Percentiles rank a stretch among this genome's conserved stretches.
Evolutionary conservation across 2,329 filamentous ascomycete species (phyloP).

Genomic region (Alternaria arbusti): DNA sequence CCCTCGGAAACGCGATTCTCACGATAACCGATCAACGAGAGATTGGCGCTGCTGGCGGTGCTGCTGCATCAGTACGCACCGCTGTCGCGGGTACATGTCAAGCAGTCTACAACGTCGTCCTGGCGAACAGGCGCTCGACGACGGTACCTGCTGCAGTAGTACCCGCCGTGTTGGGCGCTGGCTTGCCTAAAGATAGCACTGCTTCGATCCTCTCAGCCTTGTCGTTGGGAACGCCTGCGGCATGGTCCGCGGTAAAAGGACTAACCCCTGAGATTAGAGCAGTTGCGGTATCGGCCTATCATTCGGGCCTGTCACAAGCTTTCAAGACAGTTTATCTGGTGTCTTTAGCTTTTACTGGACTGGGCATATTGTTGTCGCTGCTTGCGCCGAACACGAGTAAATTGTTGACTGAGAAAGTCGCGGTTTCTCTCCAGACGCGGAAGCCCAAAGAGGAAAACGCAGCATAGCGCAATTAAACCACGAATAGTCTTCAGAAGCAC

Average conservation of each 20-base stretch:
- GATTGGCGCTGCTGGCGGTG: conserved; percentile 2
- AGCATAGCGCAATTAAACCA: background rate
- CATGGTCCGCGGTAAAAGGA: background rate
- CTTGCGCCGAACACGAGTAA: background rate
- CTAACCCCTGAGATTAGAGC: background rate
- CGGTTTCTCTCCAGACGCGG: background rate
- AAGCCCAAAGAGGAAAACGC: background rate
- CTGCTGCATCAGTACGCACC: conserved; percentile 1
- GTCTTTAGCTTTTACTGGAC: background rate
- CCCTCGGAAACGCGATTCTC: background rate
- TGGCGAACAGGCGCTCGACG: background rate
- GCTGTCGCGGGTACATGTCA: background rate
- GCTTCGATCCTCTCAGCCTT: background rate
- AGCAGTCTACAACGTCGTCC: background rate
- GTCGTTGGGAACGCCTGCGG: background rate
- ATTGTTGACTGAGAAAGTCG: background rate
- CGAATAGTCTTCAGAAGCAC: background rate
- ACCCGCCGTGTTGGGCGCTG: background rate
- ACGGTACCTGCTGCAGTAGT: background rate
- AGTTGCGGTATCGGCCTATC: background rate
- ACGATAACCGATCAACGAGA: background rate
- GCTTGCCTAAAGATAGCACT: background rate
- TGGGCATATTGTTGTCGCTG: background rate
- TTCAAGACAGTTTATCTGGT: background rate
- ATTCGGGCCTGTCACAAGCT: background rate